Percentiles rank a stretch among this genome's conserved stretches.
These are phyloP conservation scores for Fusarium agapanthi DNA, from an alignment of 2,329 filamentous ascomycete species.

Conservation along the genomic window DNA sequence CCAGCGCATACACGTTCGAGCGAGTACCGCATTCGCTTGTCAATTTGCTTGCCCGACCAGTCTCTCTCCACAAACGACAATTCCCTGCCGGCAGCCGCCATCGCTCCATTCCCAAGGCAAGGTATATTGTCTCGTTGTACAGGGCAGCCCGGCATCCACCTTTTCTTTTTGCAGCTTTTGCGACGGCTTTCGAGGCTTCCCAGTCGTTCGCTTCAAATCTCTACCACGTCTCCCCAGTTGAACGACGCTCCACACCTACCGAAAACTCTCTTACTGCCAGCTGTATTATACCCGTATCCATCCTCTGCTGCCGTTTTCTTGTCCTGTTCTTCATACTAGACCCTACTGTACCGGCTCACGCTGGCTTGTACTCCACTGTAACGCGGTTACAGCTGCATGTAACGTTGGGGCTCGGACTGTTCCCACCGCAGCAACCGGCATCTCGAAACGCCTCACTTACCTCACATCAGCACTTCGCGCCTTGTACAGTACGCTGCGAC, in stretches of 20 bases:
- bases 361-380: slow-evolving; percentile 24
- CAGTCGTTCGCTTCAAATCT: slow-evolving; percentile 30
- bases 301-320: slow-evolving; percentile 10
- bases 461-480: slow-evolving; percentile 32
- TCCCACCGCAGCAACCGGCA: slow-evolving; percentile 41
- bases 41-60: slow-evolving; percentile 19
- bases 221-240: slow-evolving; percentile 7
- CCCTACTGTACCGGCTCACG: slow-evolving; percentile 19
- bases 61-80: slow-evolving; percentile 25
- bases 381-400: slow-evolving; percentile 38
- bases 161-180: slow-evolving; percentile 16
- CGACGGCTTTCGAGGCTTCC: slow-evolving; percentile 13
- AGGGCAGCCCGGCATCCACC: slow-evolving; percentile 23
- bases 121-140: slow-evolving; percentile 20
- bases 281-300: slow-evolving; percentile 16
- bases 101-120: slow-evolving; percentile 17
- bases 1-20: slow-evolving; percentile 9
- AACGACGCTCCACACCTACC: slow-evolving; percentile 28
- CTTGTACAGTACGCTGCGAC: slow-evolving; percentile 5
- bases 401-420: slow-evolving; percentile 39
- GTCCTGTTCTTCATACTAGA: not conserved
- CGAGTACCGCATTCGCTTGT: slow-evolving; percentile 12
- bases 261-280: slow-evolving; percentile 7
- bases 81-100: slow-evolving; percentile 11
- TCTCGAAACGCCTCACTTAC: slow-evolving; percentile 46